phyloP scores from a whole-genome alignment of 2,329 filamentous ascomycete genomes.

The Byssothecium circinans region DNA sequence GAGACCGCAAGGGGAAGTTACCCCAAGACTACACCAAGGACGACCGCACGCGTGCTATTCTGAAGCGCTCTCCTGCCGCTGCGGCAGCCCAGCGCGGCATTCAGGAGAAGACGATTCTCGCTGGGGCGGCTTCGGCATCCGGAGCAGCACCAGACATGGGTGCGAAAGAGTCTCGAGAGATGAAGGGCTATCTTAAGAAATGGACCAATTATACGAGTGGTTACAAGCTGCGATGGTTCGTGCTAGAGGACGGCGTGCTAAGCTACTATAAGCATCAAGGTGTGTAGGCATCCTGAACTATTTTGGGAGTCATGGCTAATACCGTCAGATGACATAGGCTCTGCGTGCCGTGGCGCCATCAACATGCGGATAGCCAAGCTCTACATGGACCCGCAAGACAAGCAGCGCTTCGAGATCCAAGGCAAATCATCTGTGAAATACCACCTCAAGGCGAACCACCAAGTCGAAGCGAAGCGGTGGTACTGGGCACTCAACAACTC shows the following conservation, averaged over 20 bases:
- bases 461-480: slow-evolving; percentile 97
- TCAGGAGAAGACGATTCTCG: slow-evolving; percentile 94
- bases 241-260: slow-evolving; percentile 92
- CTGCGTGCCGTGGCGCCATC: slow-evolving; percentile 94
- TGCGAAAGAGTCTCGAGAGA: slow-evolving; percentile 86
- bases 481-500: slow-evolving; percentile 99
- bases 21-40: slow-evolving; percentile 97
- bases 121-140: slow-evolving; percentile 63
- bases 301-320: slow-evolving; percentile 13
- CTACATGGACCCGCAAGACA: slow-evolving; percentile 95
- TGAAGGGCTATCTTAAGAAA: slow-evolving; percentile 98
- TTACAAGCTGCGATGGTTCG: slow-evolving; percentile 97
- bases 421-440: slow-evolving; percentile 99
- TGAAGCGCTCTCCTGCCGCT: slow-evolving; percentile 93
- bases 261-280: slow-evolving; percentile 98
- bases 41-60: slow-evolving; percentile 80
- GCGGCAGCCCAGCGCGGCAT: slow-evolving; percentile 93
- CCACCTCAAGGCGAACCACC: slow-evolving; percentile 94
- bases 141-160: slow-evolving; percentile 65
- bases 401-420: slow-evolving; percentile 95
- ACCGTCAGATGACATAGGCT: slow-evolving; percentile 77
- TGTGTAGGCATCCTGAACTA: slow-evolving; percentile 24
- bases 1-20: slow-evolving; percentile 92
- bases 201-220: slow-evolving; percentile 99
- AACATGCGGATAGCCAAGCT: slow-evolving; percentile 97